phyloP scores from a whole-genome alignment of 108 stramenopile species.

The Heterococcus sp. region DNA sequence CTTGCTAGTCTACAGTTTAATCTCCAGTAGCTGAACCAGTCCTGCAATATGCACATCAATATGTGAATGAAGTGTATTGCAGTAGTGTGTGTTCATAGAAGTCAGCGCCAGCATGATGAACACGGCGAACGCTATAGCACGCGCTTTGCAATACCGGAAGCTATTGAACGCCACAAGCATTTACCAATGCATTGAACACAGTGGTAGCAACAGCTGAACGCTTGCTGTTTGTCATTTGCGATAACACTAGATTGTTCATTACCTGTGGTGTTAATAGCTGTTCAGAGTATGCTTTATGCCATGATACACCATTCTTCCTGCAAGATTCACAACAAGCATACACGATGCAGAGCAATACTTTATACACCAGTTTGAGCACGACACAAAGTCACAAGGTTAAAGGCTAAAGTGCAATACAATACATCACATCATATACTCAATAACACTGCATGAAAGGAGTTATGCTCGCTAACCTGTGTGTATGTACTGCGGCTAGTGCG shows the following conservation, averaged over 20 bases:
- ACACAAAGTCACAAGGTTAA: not conserved
- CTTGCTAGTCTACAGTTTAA: conserved; percentile 83
- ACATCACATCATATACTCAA: not conserved
- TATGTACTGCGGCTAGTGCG: conserved; percentile 63
- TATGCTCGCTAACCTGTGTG: not conserved
- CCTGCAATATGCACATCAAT: conserved; percentile 60
- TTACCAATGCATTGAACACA: no score
- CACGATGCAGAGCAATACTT: not conserved
- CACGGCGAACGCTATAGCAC: no score
- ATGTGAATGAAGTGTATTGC: not conserved
- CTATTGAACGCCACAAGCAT: no score
- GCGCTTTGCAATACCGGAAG: no score
- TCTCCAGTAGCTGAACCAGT: conserved; percentile 96
- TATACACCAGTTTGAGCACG: not conserved
- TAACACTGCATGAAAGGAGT: not conserved
- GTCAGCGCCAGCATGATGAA: no score
- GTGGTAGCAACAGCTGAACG: no score
- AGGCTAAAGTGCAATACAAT: not conserved
- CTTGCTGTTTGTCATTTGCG: no score
- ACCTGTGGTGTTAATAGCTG: conserved; percentile 66
- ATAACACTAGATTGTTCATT: no score
- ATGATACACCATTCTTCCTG: conserved; percentile 35
- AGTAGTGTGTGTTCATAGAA: not conserved
- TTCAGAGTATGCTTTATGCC: conserved; percentile 67
- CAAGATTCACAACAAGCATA: not conserved